Base-by-base conservation (phyloP, 1,284 basidiomycete genomes). In the Ustilago bromivora region DNA sequence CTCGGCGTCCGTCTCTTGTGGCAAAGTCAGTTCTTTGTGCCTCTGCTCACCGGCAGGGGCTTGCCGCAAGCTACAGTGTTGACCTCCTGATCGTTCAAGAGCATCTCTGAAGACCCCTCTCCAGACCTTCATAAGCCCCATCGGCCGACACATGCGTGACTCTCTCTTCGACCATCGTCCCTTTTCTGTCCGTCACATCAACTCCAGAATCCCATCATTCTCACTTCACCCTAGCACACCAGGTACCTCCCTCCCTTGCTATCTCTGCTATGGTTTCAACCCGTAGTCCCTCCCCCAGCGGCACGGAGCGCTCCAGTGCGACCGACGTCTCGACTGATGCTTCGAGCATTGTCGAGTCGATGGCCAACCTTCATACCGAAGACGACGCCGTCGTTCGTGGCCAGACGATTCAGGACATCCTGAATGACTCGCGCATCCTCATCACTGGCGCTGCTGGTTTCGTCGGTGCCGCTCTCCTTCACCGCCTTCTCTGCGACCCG, bases 401-500 rank as follows among this genome's bases (percentile, higher is more conserved):
- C 2, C 55, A 57, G 28, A 70, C 71, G 12, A 72, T 74, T 19
- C 71, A 71, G 53, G 68, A 71, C 8, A 63, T 66, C 4, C 60
- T 78, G 38, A 54, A 57, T n/a, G 67, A 63, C 51, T 63, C 75
- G 8, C 69, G 65, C 19, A 75, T 78, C 60, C 70, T 78, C 35
- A 61, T 78, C 13, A 78, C 75, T 17, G 75, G 75, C 17, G 75
- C 71, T 40, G 75, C 75, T 41, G 75, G 75, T 36, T 78, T 78
- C 49, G 75, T 78, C n/a, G 75, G 75, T 28, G 71, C 72, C 23
- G 75, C 71, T 23, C 54, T 78, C 31, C 64, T 75, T 46, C 66
- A 74, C 51, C 66, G 75, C n/a, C 41, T 78, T 2, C 65, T 78
- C 31, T 38, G 54, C 17, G 75, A 78, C 52, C 9, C 54, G 6